These are phyloP conservation scores for Hypoxylon cercidicola DNA, from an alignment of 495 filamentous ascomycete genomes.

Conservation along the genomic window DNA sequence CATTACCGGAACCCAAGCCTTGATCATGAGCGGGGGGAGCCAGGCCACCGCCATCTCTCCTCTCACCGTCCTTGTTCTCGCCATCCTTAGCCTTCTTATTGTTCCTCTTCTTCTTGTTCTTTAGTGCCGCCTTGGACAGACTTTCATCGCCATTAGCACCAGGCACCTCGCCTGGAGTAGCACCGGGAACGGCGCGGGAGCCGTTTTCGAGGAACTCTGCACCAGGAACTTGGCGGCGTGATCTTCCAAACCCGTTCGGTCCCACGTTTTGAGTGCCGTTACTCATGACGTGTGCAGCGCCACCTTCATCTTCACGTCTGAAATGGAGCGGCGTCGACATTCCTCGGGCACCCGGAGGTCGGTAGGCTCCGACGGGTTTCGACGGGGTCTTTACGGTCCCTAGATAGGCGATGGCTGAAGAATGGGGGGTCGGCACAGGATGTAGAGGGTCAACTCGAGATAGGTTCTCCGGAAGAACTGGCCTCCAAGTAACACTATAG, in stretches of 20 bases:
- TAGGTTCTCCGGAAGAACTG: constrained; percentile 68
- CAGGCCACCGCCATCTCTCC: constrained; percentile 47
- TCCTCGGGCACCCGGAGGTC: constrained; percentile 94
- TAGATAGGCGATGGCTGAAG: constrained; percentile 84
- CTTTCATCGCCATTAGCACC: constrained; percentile 75
- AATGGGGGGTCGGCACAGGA: constrained; percentile 81
- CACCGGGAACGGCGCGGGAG: constrained; percentile 72
- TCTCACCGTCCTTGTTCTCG: constrained; percentile 53
- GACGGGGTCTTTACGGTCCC: constrained; percentile 89
- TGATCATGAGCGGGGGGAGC: constrained; percentile 55
- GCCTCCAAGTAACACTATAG: constrained; percentile 92
- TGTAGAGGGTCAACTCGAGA: constrained; percentile 78
- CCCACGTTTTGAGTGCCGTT: constrained; percentile 76
- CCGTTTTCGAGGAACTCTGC: constrained; percentile 58
- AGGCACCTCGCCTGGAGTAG: constrained; percentile 71
- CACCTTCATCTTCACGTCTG: constrained; percentile 97
- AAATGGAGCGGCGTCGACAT: constrained; percentile 89
- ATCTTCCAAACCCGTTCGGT: constrained; percentile 82
- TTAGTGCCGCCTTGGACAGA: constrained; percentile 85
- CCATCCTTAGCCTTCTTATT: constrained; percentile 91
- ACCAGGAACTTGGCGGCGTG: constrained; percentile 63
- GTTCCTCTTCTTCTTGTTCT: constrained; percentile 99
- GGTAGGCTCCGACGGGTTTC: constrained; percentile 94
- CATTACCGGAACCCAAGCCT: constrained; percentile 51
- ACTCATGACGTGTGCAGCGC: constrained; percentile 82